These are phyloP conservation scores for Leishmania tropica DNA, from an alignment of 208 protist species.

Conservation along the genomic window DNA sequence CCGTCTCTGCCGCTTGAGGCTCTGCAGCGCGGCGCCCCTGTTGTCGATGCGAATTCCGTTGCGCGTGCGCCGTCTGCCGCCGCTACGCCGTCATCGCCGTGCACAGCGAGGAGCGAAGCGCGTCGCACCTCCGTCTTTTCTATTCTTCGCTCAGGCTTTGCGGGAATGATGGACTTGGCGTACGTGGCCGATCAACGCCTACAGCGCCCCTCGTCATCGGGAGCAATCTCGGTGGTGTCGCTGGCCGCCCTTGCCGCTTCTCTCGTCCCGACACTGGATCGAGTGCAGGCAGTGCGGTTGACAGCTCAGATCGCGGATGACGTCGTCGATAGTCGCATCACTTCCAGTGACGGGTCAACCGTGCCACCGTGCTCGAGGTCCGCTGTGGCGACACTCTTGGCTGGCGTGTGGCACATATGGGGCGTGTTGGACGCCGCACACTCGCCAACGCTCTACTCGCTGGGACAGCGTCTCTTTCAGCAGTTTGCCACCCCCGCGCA, in stretches of 20 bases:
- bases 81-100: background rate
- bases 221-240: slow-evolving; percentile 40
- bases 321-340: background rate
- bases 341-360: background rate
- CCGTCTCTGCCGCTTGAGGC: slow-evolving; percentile 27
- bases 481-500: background rate
- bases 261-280: slow-evolving; percentile 35
- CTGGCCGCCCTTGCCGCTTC: slow-evolving; percentile 49
- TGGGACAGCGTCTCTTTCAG: slow-evolving; percentile 11
- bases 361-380: background rate
- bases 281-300: slow-evolving; percentile 35
- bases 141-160: slow-evolving; percentile 28
- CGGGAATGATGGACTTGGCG: slow-evolving; percentile 55
- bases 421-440: slow-evolving; percentile 28
- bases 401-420: slow-evolving; percentile 39
- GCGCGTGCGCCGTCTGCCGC: background rate
- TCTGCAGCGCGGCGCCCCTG: slow-evolving; percentile 22
- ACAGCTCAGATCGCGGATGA: slow-evolving; percentile 27
- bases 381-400: slow-evolving; percentile 13
- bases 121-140: slow-evolving; percentile 16
- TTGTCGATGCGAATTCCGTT: background rate
- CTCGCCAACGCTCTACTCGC: background rate
- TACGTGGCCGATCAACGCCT: slow-evolving; percentile 48
- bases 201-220: slow-evolving; percentile 30
- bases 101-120: background rate